Evolutionary conservation across 768 basidiomycete genomes (phyloP).

Genomic region (Mycena haematopus): DNA sequence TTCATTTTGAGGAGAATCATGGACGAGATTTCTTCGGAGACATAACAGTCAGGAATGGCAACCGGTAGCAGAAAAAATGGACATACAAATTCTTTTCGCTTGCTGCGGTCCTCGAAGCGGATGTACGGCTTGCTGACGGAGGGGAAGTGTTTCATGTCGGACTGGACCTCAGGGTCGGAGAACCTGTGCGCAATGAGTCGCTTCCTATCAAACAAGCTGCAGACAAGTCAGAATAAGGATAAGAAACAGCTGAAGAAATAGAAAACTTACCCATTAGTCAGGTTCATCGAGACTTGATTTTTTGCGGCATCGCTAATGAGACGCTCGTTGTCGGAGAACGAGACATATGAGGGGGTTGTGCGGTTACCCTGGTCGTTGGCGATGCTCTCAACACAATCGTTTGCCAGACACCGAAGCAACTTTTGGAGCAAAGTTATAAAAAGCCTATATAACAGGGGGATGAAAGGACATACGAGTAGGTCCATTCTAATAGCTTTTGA

Average conservation of each 20-base stretch:
- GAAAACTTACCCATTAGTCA: background rate
- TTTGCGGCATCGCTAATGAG: conserved; percentile 5
- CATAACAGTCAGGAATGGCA: too few relatives aligned
- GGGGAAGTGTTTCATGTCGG: conserved; percentile 1
- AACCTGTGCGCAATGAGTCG: background rate
- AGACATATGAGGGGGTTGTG: conserved; percentile 4
- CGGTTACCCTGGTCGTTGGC: too few relatives aligned
- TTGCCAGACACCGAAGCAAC: too few relatives aligned
- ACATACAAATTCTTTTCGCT: conserved; percentile 6
- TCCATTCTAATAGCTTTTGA: too few relatives aligned
- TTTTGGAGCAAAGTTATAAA: too few relatives aligned
- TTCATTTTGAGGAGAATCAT: conserved; percentile 7
- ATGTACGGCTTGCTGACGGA: conserved; percentile 1
- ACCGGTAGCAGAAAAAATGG: background rate
- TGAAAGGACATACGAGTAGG: too few relatives aligned
- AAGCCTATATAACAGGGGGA: too few relatives aligned
- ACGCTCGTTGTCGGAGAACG: conserved; percentile 3
- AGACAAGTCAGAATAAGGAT: background rate
- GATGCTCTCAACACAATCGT: too few relatives aligned
- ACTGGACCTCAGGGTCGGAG: background rate
- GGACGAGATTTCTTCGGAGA: background rate
- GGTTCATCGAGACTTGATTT: background rate
- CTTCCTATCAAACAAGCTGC: background rate
- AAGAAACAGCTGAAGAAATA: background rate
- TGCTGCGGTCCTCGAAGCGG: background rate